Evolutionary conservation across 2,329 filamentous ascomycete genomes (phyloP), one percentile per base, ranked within the genome.

Genomic region (Colletotrichum ledebouriae): DNA sequence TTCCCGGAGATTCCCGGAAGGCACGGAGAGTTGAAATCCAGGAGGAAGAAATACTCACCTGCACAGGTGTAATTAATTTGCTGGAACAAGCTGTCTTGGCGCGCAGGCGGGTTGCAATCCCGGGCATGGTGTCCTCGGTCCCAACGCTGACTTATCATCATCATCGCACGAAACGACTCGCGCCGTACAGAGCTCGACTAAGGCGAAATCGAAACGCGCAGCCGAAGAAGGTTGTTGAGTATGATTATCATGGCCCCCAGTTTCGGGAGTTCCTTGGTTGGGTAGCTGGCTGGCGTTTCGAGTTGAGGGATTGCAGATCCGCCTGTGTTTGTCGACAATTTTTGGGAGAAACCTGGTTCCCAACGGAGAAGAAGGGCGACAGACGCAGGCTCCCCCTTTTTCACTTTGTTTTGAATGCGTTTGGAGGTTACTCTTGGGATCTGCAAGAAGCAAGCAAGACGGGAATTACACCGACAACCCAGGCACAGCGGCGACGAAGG

Each of bases 201-300:
- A 25, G 25, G 25, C 25, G 33, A 53, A 15, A 44, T 15, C n/a
- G 17, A 20, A n/a, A 9, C 12, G 29, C 29, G 47, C 22, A 41
- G 56, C 22, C 17, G 22, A 15, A n/a, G 60, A 15, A 15, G 17
- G 52, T 41, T 39, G 29, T 33, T 7, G 7, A 25, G n/a, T 15
- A 17, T 13, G 15, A 49, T 65, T 34, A 25, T 25, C 12, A 29
- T 12, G 5, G 6, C 15, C 34, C 25, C 61, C 39, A 44, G 66
- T 65, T 69, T 66, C 66, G 55, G 49, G 34, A 49, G 17, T 55
- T 60, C 42, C 47, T 60, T 47, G 52, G 55, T 34, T 25, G 22
- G 41, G 41, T 29, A 53, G 46, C 52, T 46, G 39, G 47, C 22
- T 13, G 37, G 61, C 55, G 66, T 69, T 69, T 69, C 66, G 66